Conservation (phyloP, 108 stramenopile genomes). For the Cylindrotheca closterium region DNA sequence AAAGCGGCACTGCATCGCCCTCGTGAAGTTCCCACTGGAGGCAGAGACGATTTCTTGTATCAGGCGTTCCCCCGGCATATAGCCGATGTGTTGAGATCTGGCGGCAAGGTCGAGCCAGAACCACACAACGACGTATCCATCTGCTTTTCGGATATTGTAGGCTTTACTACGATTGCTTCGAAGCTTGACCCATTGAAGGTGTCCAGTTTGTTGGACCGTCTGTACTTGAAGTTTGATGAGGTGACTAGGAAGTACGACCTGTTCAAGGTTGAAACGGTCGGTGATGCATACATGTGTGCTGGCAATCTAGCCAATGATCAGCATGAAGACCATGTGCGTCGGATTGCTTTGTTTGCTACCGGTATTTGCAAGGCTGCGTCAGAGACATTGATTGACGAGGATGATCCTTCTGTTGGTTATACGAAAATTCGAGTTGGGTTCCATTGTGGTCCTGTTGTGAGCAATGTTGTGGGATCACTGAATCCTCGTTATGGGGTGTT, state of each 20-base stretch:
- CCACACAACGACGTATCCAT: constrained; percentile 23
- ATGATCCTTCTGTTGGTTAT: constrained; percentile 34
- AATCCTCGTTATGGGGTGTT: constrained; percentile 47
- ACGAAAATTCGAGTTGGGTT: constrained; percentile 53
- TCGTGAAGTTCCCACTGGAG: no score
- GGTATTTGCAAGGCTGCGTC: constrained; percentile 37
- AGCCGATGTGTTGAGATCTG: constrained; percentile 43
- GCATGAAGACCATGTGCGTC: no score
- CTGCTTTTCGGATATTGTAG: constrained; percentile 61
- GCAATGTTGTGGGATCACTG: constrained; percentile 45
- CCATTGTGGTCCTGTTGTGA: constrained; percentile 53
- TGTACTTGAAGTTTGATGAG: constrained; percentile 49
- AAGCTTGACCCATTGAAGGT: constrained; percentile 36
- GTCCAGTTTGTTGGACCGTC: constrained; percentile 46
- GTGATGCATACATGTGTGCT: constrained; percentile 43
- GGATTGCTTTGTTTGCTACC: constrained; percentile 49
- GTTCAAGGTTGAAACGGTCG: constrained; percentile 64
- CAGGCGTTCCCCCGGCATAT: constrained; percentile 50
- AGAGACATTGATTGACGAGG: constrained; percentile 32
- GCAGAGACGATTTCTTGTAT: constrained; percentile 1
- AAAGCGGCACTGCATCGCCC: no score
- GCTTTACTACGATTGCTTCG: constrained; percentile 44
- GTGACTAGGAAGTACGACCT: constrained; percentile 45
- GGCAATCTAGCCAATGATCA: constrained; percentile 26
- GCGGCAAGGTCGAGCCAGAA: constrained; percentile 40